A percentile compares a stretch with the other conserved stretches of the same genome.
Conservation (phyloP, 129 eudicot species). For the Lactuca saligna region DNA sequence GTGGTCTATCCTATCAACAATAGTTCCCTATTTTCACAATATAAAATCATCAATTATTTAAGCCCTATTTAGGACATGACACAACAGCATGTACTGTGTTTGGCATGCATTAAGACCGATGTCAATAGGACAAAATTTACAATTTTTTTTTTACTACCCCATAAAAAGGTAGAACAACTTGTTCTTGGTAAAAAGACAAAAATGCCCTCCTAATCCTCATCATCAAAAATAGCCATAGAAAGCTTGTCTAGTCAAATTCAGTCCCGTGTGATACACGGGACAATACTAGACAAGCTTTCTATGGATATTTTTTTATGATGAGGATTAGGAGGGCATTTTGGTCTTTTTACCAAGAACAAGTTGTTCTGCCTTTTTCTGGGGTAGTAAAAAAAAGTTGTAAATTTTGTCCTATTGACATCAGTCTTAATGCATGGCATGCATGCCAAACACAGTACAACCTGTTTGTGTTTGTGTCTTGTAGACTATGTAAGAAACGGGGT, state of each 20-base stretch:
- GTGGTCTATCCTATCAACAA: constrained; percentile 89
- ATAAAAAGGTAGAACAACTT: no score
- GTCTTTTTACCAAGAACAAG: background rate
- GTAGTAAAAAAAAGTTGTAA: background rate
- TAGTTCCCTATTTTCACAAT: constrained; percentile 64
- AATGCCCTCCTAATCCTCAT: background rate
- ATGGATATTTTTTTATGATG: background rate
- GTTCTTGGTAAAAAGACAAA: no score
- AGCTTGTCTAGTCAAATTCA: background rate
- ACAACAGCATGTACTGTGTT: background rate
- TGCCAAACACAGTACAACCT: background rate
- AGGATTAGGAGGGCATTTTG: background rate
- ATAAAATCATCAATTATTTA: background rate
- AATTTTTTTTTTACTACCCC: background rate
- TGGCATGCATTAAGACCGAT: background rate
- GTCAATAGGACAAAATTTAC: background rate
- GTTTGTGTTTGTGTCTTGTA: no score
- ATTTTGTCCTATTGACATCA: no score
- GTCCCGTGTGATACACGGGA: background rate
- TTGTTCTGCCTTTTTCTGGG: no score
- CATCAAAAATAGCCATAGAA: background rate
- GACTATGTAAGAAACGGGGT: background rate
- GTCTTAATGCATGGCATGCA: no score
- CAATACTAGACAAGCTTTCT: background rate
- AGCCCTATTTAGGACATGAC: background rate